Base-by-base conservation (phyloP, 768 basidiomycete genomes). In the Pisolithus sp. region DNA sequence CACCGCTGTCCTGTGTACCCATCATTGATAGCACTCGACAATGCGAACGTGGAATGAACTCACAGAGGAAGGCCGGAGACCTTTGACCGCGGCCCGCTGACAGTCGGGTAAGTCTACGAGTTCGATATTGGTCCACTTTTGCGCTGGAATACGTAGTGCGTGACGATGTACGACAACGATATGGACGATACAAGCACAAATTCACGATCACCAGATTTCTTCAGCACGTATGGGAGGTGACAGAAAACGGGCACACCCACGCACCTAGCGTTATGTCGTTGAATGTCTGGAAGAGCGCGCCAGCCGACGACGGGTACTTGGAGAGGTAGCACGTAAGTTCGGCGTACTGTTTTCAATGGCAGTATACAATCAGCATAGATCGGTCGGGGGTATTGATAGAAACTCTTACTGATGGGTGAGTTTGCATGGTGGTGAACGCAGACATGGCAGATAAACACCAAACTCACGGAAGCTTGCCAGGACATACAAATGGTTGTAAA, bases 201-300 rank as follows among this genome's bases (percentile, higher is more conserved):
- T 31, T 31, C 30, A 12, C 21, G 8, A 17, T 34, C n/a, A 34
- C 17, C 13, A 44, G 46, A 24, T 54, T 24, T 37, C n/a, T 18
- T 17, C n/a, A 9, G 21, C 23, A 47, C 20, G n/a, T n/a, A 20
- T 46, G 47, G 53, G 20, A 15, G 40, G 48, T 18, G 46, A 24
- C 39, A 24, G 31, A 7, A 15, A 43, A 20, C 30, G 45, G n/a
- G 30, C 41, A 17, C 18, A 53, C n/a, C n/a, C n/a, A n/a, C 68
- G 48, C 48, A 85, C 88, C 79, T 20, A 80, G 77, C 6, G 78
- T 64, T 28, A 90, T 66, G 53, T 91, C 87, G 62, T 89, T 89
- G 69, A 84, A 89, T 1, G 82, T 75, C 64, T 89, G 87, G 62
- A 89, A 86, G 8, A 89, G 66, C 21, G 77, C 72, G 12, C 82